These are phyloP conservation scores for Epichloe gansuensis DNA, from an alignment of 2,329 filamentous ascomycete genomes.

Conservation along the genomic window DNA sequence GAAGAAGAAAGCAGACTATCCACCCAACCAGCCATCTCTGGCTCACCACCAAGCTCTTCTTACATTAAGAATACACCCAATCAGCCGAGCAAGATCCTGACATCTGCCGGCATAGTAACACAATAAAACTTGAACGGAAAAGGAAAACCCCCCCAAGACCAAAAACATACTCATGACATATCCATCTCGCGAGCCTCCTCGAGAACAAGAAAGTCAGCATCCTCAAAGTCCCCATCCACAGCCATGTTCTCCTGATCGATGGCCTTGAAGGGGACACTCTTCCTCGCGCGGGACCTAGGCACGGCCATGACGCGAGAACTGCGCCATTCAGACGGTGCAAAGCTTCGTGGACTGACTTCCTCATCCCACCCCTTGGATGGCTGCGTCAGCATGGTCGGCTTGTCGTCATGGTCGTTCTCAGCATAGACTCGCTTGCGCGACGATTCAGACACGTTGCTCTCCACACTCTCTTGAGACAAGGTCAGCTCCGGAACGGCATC, in stretches of 20 bases:
- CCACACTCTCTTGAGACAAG: conserved; percentile 42
- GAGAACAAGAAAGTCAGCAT: conserved; percentile 51
- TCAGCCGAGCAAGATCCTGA: not conserved
- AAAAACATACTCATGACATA: conserved; percentile 6
- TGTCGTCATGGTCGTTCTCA: conserved; percentile 27
- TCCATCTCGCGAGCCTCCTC: conserved; percentile 30
- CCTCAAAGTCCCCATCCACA: conserved; percentile 47
- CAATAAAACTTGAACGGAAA: not conserved
- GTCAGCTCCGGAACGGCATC: conserved; percentile 35
- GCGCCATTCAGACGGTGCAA: conserved; percentile 23
- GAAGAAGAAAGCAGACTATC: not conserved
- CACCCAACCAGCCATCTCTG: not conserved
- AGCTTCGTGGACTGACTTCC: conserved; percentile 27
- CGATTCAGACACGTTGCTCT: conserved; percentile 19
- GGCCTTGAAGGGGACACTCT: conserved; percentile 11
- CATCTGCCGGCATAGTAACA: not conserved
- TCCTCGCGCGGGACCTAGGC: conserved; percentile 24
- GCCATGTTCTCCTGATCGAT: conserved; percentile 35
- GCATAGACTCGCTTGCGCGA: conserved; percentile 36
- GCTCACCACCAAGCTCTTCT: not conserved
- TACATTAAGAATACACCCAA: not conserved
- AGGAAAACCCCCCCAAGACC: not conserved
- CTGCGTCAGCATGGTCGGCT: not conserved
- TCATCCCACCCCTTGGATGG: conserved; percentile 20
- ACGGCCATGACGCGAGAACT: conserved; percentile 36